Evolutionary conservation across 148 eudicot genomes (phyloP).

Genomic region (Vaccinium myrtillus): DNA sequence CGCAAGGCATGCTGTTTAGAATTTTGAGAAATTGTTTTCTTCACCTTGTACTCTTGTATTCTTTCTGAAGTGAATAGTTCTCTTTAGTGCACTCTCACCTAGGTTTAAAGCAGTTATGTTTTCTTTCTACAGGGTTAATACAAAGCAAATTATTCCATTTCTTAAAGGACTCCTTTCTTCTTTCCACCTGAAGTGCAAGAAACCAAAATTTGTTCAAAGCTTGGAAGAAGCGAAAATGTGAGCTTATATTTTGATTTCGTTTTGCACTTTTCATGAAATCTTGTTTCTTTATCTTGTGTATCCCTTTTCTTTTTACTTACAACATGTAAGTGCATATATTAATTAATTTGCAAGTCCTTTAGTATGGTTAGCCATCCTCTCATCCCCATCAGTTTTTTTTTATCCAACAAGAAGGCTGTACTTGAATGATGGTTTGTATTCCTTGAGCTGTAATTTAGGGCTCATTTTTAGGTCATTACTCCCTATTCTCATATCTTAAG

Average conservation of each 20-base stretch:
- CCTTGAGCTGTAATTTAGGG: neutral
- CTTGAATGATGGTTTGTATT: neutral
- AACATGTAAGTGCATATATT: neutral
- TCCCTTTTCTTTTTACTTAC: neutral
- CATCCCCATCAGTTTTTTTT: neutral
- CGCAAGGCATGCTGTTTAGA: constrained; percentile 60
- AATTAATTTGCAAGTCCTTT: neutral
- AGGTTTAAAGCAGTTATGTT: constrained; percentile 13
- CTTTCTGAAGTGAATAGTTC: neutral
- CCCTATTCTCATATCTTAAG: neutral
- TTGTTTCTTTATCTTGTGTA: neutral
- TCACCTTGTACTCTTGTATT: neutral
- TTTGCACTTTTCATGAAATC: neutral
- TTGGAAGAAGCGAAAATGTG: constrained; percentile 92
- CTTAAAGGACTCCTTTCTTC: constrained; percentile 85
- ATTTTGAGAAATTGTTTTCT: neutral
- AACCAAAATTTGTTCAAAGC: constrained; percentile 62
- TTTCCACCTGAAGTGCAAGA: constrained; percentile 81
- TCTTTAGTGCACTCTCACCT: constrained; percentile 7
- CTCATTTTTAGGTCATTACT: neutral
- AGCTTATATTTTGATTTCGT: constrained; percentile 17
- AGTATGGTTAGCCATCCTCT: neutral
- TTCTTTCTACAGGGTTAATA: constrained; percentile 58
- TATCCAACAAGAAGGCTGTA: neutral
- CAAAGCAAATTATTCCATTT: constrained; percentile 75